These are phyloP conservation scores for Lanmaoa rubissima DNA, from an alignment of 768 basidiomycete species.

Conservation along the genomic window DNA sequence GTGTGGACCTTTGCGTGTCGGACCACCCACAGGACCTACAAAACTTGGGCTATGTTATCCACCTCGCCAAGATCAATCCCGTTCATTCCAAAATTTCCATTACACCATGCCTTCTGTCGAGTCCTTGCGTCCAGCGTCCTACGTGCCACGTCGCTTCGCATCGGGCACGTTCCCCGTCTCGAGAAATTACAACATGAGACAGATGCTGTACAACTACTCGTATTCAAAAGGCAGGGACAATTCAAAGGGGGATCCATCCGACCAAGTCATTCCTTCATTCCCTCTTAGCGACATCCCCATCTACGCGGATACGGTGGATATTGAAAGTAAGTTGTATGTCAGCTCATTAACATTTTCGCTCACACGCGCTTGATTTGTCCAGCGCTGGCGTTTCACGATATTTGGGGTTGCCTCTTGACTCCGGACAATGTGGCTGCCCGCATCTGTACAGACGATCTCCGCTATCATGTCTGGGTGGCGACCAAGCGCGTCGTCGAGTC, in stretches of 20 bases:
- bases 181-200: conserved; percentile 23
- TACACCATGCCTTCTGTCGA: conserved; percentile 10
- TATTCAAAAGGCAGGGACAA: background rate
- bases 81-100: background rate
- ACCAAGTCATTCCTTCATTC: conserved; percentile 34
- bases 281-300: conserved; percentile 28
- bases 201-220: conserved; percentile 28
- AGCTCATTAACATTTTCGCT: background rate
- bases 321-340: conserved; percentile 38
- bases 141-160: conserved; percentile 17
- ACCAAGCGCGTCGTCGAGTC: conserved; percentile 30
- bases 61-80: background rate
- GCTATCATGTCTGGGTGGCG: conserved; percentile 37
- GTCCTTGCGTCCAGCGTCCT: conserved; percentile 8
- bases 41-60: background rate
- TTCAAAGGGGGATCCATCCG: conserved; percentile 6
- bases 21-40: conserved; percentile 16
- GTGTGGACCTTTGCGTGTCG: conserved; percentile 2
- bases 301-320: conserved; percentile 42
- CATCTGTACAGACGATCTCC: conserved; percentile 25
- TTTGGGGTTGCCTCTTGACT: conserved; percentile 35
- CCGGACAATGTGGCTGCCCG: conserved; percentile 31
- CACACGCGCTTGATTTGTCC: background rate
- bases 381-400: conserved; percentile 35
- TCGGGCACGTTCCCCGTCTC: conserved; percentile 32